Evolutionary conservation across 768 basidiomycete species (phyloP), one percentile per base, ranked within the genome.

Genomic region (Obba rivulosa): DNA sequence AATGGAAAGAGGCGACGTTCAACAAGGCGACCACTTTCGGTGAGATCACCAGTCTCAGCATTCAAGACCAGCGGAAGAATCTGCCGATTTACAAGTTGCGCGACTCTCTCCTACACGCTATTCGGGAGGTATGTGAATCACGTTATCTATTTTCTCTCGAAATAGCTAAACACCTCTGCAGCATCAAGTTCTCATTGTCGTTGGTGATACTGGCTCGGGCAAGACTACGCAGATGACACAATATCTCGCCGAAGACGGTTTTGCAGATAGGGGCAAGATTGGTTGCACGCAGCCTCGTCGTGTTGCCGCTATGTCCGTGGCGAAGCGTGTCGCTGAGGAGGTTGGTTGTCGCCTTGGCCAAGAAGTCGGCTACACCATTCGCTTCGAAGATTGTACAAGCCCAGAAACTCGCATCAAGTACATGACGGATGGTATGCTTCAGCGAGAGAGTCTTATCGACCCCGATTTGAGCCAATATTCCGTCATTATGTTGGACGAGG

Each of bases 361-460:
- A 62, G 96, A 98, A 66, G 95, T 99, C 52, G 96, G 96, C 7
- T 99, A 99, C 65, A 89, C 89, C 5, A 97, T 99, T 58, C 95
- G 96, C 72, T 99, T 99, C 66, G 96, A 99, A 71, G 96, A 99
- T 67, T 93, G 95, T 68, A 98, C 96, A 5, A 88, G 92, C 62
- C 95, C 96, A 3, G 96, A 99, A 69, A 98, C 96, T 3, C 84
- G 88, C 62, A 99, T 99, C 78, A 99, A 98, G 69, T 99, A 96
- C 78, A 97, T 99, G 96, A 99, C 96, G 61, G 96, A 98, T 62
- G 96, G 96, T 72, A 97, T 99, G 92, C 77, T 99, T 21, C 91
- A 97, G 61, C 81, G 96, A 69, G 96, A 99, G 74, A 92, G 87
- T 55, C 73, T 99, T 45, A 89, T 98, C 62, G 96, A 99, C 61